Evolutionary conservation across 2,329 filamentous ascomycete species (phyloP), one percentile per base, ranked within the genome.

Genomic region (Xylariaceae sp.): DNA sequence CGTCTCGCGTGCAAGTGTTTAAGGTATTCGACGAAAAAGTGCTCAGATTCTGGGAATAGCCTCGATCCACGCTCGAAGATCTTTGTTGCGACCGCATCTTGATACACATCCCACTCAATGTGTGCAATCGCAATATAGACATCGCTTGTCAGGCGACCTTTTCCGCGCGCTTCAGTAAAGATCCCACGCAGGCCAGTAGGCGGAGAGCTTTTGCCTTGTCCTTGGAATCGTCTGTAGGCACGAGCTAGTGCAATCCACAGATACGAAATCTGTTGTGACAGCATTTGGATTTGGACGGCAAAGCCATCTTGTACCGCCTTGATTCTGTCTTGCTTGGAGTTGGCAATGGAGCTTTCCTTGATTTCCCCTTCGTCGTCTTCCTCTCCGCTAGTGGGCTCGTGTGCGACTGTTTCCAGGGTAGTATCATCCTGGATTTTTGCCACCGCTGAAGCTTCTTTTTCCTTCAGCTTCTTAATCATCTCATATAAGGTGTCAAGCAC

Each of bases 1-100:
- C 96, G 93, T 71, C 90, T 91, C 10, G 89, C 88, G 68, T 97
- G 89, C 61, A 99, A 78, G 74, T 96, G 94, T 77, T 96, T 97
- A 68, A 99, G 81, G 73, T 99, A 97, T 74, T 97, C 92, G 55
- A 99, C 82, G 64, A 95, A 91, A 75, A 97, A 97, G 59, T 86
- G 82, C 72, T 96, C 92, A 69, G 97, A 93, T 53, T 95, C 90
- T 0, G 93, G 93, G 71, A 97, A 99, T 10, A 99, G 80, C 70
- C 91, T 94, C 64, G 93, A 87, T 17, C 94, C 94, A 51, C 93
- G 88, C 72, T 99, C 94, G 66, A 97, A 96, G 61, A 99, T 97
- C 76, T 94, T 97, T 49, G 89, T 90, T 1, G 92, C 93, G 0
- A 94, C 90, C 0, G 88, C 84, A 69, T 97, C 94, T 70, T 96